These are phyloP conservation scores for Diaporthe batatas DNA, from an alignment of 2,329 filamentous ascomycete genomes.

Conservation along the genomic window DNA sequence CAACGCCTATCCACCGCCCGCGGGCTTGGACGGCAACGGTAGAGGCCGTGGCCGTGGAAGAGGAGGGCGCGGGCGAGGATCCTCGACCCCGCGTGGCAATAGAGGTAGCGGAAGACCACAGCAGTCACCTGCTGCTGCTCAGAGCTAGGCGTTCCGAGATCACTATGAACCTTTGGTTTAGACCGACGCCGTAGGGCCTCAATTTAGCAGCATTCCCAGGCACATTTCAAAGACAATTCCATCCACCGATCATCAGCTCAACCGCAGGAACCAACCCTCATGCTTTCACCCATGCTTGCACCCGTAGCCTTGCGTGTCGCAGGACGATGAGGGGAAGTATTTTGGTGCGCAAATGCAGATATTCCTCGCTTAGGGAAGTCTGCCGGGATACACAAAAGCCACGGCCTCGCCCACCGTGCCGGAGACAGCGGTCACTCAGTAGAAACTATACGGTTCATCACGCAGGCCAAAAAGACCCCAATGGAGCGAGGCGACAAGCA, in stretches of 20 bases:
- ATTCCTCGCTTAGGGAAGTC: not conserved
- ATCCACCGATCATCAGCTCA: not conserved
- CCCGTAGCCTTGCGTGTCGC: not conserved
- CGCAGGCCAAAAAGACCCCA: not conserved
- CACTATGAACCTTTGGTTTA: not conserved
- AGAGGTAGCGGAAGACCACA: constrained; percentile 36
- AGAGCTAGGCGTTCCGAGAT: constrained; percentile 32
- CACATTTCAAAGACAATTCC: not conserved
- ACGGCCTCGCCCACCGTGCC: not conserved
- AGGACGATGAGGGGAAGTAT: not conserved
- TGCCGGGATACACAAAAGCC: not conserved
- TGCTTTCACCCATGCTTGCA: not conserved
- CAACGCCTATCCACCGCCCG: constrained; percentile 72
- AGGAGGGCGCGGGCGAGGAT: constrained; percentile 45
- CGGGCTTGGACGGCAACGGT: constrained; percentile 65
- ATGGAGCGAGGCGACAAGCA: not conserved
- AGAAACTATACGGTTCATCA: not conserved
- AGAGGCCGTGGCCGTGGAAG: constrained; percentile 57
- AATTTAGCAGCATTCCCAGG: not conserved
- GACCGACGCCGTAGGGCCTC: too few relatives aligned
- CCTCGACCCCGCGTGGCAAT: constrained; percentile 37
- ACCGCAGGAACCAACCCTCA: too few relatives aligned
- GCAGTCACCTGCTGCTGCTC: constrained; percentile 39
- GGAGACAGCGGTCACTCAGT: too few relatives aligned
- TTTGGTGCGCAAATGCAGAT: not conserved